Base-by-base conservation (phyloP, 2,329 filamentous ascomycete genomes). In the Aspergillus arachidicola region DNA sequence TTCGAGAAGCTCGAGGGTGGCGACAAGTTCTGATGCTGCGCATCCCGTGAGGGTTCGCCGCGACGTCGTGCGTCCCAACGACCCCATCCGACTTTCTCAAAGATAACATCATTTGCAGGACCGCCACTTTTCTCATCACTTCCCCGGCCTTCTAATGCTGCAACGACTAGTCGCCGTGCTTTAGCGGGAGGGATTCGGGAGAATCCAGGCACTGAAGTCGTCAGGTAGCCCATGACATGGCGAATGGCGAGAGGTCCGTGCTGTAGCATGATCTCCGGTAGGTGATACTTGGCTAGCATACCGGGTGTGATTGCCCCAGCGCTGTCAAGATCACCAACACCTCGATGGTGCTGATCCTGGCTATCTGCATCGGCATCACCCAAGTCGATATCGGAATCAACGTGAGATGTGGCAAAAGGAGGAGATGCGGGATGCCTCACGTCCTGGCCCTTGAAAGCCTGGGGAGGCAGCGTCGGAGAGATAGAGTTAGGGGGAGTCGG, bases 61-160 rank as follows among this genome's bases (percentile, higher is more conserved):
- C 88, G 88, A 75, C 87, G 85, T 75, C 89, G 89, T 65, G 94
- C 95, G 78, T 96, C 91, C 94, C 94, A 99, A 69, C 93, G 89
- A 64, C 95, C 95, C 94, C 94, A 98, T 74, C 94, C 94, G 63
- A 97, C 93, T 84, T 98, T 98, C 78, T 96, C 91, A 75, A 96
- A 98, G 60, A 82, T 68, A 63, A 82, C 76, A 57, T 88, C 87
- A 63, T 85, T 84, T 67, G 88, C 85, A 60, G 80, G 79, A 66
- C 86, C 86, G 66, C 80, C 82, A 51, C 81, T 80, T 61, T 79
- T 78, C 55, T 83, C 84, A 60, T 83, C 85, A 54, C 81, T 83
- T n/a, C 83, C 82, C 71, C 91, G 90, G 71, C 91, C 91, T 81
- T 98, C 94, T 69, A 98, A 81, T 64, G 94, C 94, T 63, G 90